These are phyloP conservation scores for Wickerhamiella hasegawae DNA, from an alignment of 805 yeast genomes.

Conservation along the genomic window DNA sequence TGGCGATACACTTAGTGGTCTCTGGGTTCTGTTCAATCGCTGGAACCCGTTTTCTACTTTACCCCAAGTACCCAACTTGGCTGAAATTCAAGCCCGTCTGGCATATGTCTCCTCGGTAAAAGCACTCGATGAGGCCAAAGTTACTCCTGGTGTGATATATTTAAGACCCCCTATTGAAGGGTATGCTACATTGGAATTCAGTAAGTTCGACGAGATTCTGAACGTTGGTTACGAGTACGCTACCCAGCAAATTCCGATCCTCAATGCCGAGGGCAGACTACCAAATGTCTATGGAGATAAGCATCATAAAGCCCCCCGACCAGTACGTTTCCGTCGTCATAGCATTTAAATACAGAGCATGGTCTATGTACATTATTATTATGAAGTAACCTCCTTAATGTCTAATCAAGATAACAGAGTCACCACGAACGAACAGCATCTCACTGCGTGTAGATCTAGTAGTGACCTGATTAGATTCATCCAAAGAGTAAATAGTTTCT, in stretches of 20 bases:
- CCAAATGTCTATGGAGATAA: constrained; percentile 46
- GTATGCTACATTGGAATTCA: constrained; percentile 84
- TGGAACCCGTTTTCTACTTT: constrained; percentile 80
- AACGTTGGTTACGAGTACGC: constrained; percentile 69
- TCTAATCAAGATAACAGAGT: constrained; percentile 75
- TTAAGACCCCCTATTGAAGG: constrained; percentile 87
- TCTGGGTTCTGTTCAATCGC: constrained; percentile 76
- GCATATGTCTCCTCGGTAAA: constrained; percentile 93
- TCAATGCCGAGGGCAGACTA: constrained; percentile 37
- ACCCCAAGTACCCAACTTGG: constrained; percentile 85
- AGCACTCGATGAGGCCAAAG: constrained; percentile 78
- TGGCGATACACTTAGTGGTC: constrained; percentile 85
- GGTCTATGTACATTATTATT: no score
- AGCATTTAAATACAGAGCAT: constrained; percentile 8
- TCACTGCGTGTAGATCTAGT: constrained; percentile 46
- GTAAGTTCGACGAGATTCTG: constrained; percentile 79
- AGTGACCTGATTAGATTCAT: constrained; percentile 29
- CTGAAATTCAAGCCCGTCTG: constrained; percentile 82
- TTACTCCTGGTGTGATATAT: constrained; percentile 69
- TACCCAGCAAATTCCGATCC: constrained; percentile 33
- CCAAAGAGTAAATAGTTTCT: constrained; percentile 56
- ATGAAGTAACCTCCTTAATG: no score
- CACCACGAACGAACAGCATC: constrained; percentile 96
- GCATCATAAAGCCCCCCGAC: constrained; percentile 12
- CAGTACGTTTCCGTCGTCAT: constrained; percentile 8